Evolutionary conservation across 306 rosid genomes (phyloP).

Genomic region (Fagus crenata): DNA sequence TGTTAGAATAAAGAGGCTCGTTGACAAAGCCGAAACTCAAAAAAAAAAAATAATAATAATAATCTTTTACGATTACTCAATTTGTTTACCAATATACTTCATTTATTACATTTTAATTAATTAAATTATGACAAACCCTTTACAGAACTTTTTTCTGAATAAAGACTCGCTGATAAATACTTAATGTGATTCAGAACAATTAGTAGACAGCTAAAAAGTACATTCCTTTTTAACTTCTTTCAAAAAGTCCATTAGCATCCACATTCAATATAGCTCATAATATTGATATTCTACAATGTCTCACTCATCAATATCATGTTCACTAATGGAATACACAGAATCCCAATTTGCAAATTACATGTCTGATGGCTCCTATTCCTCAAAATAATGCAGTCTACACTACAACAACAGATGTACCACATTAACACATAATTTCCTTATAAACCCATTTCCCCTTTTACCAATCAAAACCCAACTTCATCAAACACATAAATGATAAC

Average conservation of each 20-base stretch:
- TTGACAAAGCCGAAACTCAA: not conserved
- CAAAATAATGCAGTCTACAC: constrained; percentile 1
- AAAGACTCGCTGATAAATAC: not conserved
- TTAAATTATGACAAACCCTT: not conserved
- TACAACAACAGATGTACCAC: not conserved
- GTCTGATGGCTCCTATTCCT: not conserved
- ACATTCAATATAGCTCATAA: not conserved
- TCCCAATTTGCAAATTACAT: not conserved
- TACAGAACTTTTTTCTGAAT: not conserved
- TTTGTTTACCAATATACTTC: not conserved
- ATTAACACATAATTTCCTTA: constrained; percentile 13
- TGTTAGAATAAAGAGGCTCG: not conserved
- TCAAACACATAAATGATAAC: not conserved
- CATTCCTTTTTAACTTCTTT: not conserved
- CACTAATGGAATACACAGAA: not conserved
- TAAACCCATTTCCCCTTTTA: constrained; percentile 19
- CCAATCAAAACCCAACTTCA: constrained; percentile 6
- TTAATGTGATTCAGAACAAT: not conserved
- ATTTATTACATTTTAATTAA: not conserved
- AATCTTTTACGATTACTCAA: not conserved
- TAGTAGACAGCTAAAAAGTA: not conserved
- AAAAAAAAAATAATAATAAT: accelerated
- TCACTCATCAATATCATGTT: not conserved
- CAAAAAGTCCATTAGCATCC: not conserved
- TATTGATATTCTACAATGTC: not conserved